phyloP scores from a whole-genome alignment of 2,329 filamentous ascomycete species.

The Gliomastix tumulicola region DNA sequence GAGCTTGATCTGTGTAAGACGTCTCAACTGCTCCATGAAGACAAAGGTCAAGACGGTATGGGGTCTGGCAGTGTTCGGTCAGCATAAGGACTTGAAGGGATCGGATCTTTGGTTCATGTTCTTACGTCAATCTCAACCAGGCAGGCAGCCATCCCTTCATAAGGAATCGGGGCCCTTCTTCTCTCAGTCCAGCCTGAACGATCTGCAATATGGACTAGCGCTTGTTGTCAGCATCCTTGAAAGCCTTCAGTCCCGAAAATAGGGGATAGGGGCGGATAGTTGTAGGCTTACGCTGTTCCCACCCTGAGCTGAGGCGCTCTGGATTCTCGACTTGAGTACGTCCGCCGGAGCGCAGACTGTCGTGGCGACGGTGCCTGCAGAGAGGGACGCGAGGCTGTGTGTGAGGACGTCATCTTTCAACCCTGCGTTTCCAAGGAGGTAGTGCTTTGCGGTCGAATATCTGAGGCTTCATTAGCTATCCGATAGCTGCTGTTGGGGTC shows the following conservation, averaged over 20 bases:
- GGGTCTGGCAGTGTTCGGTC: no score
- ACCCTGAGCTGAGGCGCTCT: slow-evolving; percentile 10
- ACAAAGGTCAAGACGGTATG: slow-evolving; percentile 38
- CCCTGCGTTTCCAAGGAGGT: slow-evolving; percentile 15
- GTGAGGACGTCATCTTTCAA: slow-evolving; percentile 30
- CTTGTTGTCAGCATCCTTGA: no score
- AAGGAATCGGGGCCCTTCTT: slow-evolving; percentile 31
- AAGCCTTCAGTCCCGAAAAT: no score
- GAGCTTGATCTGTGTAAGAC: slow-evolving; percentile 13
- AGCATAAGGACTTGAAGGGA: no score
- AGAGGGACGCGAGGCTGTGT: slow-evolving; percentile 29
- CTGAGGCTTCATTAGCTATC: slow-evolving; percentile 8
- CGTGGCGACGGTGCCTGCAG: slow-evolving; percentile 36
- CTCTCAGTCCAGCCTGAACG: slow-evolving; percentile 20
- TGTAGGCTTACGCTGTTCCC: neutral
- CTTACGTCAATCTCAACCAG: slow-evolving; percentile 34
- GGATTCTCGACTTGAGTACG: slow-evolving; percentile 34
- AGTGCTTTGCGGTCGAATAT: slow-evolving; percentile 25
- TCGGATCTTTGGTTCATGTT: no score
- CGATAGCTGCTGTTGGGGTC: no score
- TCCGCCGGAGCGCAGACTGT: slow-evolving; percentile 37
- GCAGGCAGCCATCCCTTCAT: slow-evolving; percentile 40
- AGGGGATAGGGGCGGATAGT: neutral
- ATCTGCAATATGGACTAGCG: slow-evolving; percentile 24
- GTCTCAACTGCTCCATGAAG: slow-evolving; percentile 35